phyloP scores from a whole-genome alignment of 2,329 filamentous ascomycete genomes.

The Hypoxylon sp. region DNA sequence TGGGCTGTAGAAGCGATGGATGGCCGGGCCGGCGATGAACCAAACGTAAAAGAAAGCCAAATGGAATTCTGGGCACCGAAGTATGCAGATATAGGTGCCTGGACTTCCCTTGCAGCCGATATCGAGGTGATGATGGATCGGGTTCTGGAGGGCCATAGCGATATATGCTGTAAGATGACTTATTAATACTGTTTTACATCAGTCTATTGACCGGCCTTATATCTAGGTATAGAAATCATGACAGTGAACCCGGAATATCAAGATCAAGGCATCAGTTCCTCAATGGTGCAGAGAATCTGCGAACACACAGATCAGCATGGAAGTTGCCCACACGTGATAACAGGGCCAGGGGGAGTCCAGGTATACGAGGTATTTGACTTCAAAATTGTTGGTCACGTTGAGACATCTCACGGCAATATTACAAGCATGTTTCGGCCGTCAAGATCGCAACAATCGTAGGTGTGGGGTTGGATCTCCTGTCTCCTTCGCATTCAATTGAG shows the following conservation, averaged over 20 bases:
- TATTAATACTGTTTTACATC: constrained; percentile 23
- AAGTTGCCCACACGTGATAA: constrained; percentile 40
- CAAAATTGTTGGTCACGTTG: constrained; percentile 36
- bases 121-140: constrained; percentile 29
- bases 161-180: constrained; percentile 37
- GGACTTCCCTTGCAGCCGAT: constrained; percentile 23
- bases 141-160: constrained; percentile 31
- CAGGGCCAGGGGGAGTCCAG: constrained; percentile 34
- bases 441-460: constrained; percentile 15
- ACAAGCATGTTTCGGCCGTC: constrained; percentile 39
- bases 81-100: constrained; percentile 31
- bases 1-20: constrained; percentile 26
- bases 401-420: constrained; percentile 34
- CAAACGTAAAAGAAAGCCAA: constrained; percentile 26
- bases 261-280: constrained; percentile 38
- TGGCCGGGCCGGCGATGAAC: constrained; percentile 14
- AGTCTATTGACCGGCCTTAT: constrained; percentile 23
- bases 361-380: constrained; percentile 41
- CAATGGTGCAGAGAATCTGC: constrained; percentile 39
- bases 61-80: constrained; percentile 29
- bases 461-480: not conserved
- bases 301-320: constrained; percentile 36
- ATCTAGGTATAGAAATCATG: constrained; percentile 39
- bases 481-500: not conserved
- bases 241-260: constrained; percentile 36